Conservation (phyloP, 306 rosid species). For the Senna siamea region DNA sequence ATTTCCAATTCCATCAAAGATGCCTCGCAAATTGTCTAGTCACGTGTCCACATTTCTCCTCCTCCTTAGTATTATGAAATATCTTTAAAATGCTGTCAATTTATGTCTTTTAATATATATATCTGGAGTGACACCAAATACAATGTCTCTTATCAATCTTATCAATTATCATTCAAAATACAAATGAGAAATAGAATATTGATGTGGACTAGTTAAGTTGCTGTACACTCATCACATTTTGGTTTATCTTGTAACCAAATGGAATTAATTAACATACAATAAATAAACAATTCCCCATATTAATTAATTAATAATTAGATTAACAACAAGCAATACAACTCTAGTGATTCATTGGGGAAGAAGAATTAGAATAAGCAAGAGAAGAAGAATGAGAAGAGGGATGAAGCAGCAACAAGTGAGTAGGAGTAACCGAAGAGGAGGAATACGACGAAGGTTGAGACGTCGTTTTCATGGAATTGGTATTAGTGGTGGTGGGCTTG, state of each 20-base stretch:
- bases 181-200: too few relatives aligned
- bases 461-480: constrained; percentile 26
- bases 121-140: too few relatives aligned
- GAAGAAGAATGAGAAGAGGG: constrained; percentile 65
- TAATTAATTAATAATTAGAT: constrained; percentile 34
- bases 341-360: constrained; percentile 38
- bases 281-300: constrained; percentile 7
- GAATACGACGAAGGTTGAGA: constrained; percentile 49
- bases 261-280: too few relatives aligned
- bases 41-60: constrained; percentile 34
- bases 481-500: constrained; percentile 39
- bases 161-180: too few relatives aligned
- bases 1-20: constrained; percentile 32
- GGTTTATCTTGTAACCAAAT: constrained; percentile 32
- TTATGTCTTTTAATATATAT: too few relatives aligned
- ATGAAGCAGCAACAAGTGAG: constrained; percentile 65
- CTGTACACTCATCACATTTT: constrained; percentile 50
- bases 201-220: constrained; percentile 5
- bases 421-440: constrained; percentile 57
- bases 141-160: too few relatives aligned
- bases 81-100: too few relatives aligned
- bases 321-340: too few relatives aligned
- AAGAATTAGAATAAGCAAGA: constrained; percentile 69
- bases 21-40: constrained; percentile 35
- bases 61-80: too few relatives aligned